Percentiles rank a stretch among this genome's conserved stretches.
Conservation (phyloP, 1,284 basidiomycete genomes). For the Jaminaea rosea region DNA sequence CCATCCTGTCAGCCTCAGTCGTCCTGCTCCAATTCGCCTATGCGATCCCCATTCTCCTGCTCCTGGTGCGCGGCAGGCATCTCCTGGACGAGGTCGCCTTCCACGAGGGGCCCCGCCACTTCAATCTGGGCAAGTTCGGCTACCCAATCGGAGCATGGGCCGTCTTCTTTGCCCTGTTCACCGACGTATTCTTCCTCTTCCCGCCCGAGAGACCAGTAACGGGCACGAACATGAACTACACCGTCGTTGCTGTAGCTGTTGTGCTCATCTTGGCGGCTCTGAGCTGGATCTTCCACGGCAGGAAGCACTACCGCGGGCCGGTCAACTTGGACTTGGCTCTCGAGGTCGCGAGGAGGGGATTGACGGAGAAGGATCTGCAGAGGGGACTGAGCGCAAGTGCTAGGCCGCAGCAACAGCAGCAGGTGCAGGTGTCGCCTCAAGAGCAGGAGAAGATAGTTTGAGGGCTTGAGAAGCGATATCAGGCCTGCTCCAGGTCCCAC, state of each 20-base stretch:
- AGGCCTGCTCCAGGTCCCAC: too few relatives aligned
- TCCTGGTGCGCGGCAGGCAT: constrained; percentile 48
- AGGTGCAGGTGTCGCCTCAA: neutral
- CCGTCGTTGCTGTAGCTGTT: constrained; percentile 34
- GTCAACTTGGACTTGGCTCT: constrained; percentile 7
- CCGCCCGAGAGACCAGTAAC: constrained; percentile 48
- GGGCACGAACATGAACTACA: constrained; percentile 50
- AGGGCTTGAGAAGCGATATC: too few relatives aligned
- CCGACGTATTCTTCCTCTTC: constrained; percentile 52
- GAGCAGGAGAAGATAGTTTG: too few relatives aligned
- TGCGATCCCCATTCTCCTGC: constrained; percentile 47
- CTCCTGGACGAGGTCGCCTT: constrained; percentile 40
- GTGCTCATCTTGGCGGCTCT: constrained; percentile 15
- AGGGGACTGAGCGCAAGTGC: neutral
- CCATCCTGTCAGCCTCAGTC: constrained; percentile 49
- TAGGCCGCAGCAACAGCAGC: neutral
- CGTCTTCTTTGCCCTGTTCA: constrained; percentile 49
- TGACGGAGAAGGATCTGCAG: neutral
- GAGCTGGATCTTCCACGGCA: constrained; percentile 22
- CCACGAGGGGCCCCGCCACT: constrained; percentile 7
- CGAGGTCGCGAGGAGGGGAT: neutral
- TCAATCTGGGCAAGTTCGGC: constrained; percentile 21
- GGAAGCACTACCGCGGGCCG: constrained; percentile 25
- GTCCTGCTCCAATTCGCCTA: constrained; percentile 50
- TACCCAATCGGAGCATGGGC: constrained; percentile 48